Base-by-base conservation (phyloP, 208 protist genomes). In the Balamuthia mandrillaris region DNA sequence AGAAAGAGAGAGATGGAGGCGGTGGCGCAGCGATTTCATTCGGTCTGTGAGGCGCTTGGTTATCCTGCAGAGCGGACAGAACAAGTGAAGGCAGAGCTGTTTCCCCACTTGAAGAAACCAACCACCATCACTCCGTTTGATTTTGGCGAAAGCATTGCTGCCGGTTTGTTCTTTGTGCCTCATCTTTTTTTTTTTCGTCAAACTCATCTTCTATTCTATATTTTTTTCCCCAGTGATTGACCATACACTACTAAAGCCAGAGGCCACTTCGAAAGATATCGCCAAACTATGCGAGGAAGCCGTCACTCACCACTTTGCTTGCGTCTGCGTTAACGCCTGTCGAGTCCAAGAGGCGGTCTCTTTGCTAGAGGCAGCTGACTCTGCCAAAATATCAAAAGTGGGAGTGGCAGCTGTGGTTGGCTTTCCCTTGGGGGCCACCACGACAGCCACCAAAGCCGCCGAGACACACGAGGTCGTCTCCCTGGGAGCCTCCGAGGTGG, bases 221-320 rank as follows among this genome's bases (percentile, higher is more conserved):
- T n/a, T n/a, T n/a, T n/a, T n/a, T n/a, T n/a, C n/a, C n/a, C n/a
- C 49, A 35, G 96, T 93, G 85, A 97, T 98, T 86, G 96, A 98
- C 56, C 96, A 98, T 92, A 98, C 96, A 4, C 47, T 95, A 56
- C 91, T 98, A 14, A 96, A 96, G 81, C 86, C 94, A 21, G 91
- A 94, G 33, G 93, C 95, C 1, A 88, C 87, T 6, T 45, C 81
- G 21, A 86, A 56, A 2, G 77, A 93, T 4, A 88, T 97, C 51
- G 75, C 33, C 44, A 84, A 95, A 66, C 91, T 98, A 4, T 97
- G 96, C 83, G 72, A 93, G 33, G 96, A 98, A 83, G 96, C 96
- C 9, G 66, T 77, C 12, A 24, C 87, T 56, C 39, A 97, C 82
- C 83, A 94, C 52, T 98, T 98, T 77, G 87, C 88, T 37, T 89